These are phyloP conservation scores for Immersiella caudata DNA, from an alignment of 495 filamentous ascomycete species.

Conservation along the genomic window DNA sequence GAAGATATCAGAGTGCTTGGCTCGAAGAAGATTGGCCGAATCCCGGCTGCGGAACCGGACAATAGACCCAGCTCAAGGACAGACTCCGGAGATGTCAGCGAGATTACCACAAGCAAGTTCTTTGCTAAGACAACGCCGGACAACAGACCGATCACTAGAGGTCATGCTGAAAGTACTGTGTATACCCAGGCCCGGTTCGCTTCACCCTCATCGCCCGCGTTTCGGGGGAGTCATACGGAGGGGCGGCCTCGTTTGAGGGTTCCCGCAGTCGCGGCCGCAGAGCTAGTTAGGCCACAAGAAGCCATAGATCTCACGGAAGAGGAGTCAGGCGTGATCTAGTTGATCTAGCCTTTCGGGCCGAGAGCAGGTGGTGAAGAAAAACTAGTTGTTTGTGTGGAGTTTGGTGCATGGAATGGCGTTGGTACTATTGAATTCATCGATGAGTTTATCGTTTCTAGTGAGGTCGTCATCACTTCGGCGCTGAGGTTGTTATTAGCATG, in stretches of 20 bases:
- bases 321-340: background rate
- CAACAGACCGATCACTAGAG: background rate
- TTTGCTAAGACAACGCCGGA: background rate
- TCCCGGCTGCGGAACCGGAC: too few species aligned
- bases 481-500: background rate
- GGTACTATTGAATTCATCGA: background rate
- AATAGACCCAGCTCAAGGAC: too few species aligned
- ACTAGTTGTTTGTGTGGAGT: background rate
- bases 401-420: background rate
- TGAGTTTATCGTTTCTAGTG: background rate
- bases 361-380: background rate
- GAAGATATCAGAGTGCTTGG: background rate
- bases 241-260: background rate
- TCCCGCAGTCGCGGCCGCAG: constrained; percentile 1
- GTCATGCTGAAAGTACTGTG: background rate
- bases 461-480: background rate
- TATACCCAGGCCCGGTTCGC: background rate
- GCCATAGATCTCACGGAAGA: constrained; percentile 21
- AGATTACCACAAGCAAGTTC: background rate
- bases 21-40: background rate
- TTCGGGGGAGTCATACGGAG: background rate
- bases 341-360: background rate
- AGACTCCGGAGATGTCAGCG: background rate
- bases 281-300: constrained; percentile 1
- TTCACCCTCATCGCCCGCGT: background rate